Evolutionary conservation across 176 grass and related monocot genomes (phyloP).

Genomic region (Rhynchospora pubera): DNA sequence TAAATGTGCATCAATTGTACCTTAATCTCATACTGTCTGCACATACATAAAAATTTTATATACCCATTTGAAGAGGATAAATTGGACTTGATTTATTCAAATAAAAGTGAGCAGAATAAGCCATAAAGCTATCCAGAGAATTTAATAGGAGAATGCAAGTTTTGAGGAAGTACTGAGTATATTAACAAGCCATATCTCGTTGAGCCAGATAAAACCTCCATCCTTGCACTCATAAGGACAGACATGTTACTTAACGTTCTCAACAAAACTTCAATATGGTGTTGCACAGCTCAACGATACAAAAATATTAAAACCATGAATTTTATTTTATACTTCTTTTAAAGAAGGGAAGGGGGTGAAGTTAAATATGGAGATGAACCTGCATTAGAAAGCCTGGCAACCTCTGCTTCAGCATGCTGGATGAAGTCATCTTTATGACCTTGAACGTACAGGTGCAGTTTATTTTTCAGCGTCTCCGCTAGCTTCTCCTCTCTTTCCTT

Average conservation of each 20-base stretch:
- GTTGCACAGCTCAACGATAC: neutral
- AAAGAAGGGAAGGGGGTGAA: neutral
- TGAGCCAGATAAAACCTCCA: neutral
- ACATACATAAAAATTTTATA: neutral
- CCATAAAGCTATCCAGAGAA: neutral
- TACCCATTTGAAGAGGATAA: neutral
- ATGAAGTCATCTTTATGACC: constrained; percentile 71
- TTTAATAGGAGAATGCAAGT: neutral
- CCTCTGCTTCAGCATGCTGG: constrained; percentile 62
- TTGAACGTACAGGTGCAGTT: constrained; percentile 71
- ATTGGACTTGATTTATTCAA: neutral
- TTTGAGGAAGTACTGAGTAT: neutral
- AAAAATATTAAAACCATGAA: neutral
- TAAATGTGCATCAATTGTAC: neutral
- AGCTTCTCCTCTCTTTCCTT: constrained; percentile 94
- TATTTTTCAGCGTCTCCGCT: constrained; percentile 65
- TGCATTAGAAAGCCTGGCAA: constrained; percentile 81
- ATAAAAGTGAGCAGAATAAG: neutral
- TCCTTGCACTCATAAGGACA: neutral
- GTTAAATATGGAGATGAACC: constrained; percentile 25
- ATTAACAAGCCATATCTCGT: neutral
- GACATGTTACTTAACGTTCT: neutral
- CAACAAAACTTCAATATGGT: neutral
- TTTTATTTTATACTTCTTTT: neutral
- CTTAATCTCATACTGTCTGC: too few relatives aligned